Evolutionary conservation across 257 asterid species (phyloP).

Genomic region (Solanum dulcamara): DNA sequence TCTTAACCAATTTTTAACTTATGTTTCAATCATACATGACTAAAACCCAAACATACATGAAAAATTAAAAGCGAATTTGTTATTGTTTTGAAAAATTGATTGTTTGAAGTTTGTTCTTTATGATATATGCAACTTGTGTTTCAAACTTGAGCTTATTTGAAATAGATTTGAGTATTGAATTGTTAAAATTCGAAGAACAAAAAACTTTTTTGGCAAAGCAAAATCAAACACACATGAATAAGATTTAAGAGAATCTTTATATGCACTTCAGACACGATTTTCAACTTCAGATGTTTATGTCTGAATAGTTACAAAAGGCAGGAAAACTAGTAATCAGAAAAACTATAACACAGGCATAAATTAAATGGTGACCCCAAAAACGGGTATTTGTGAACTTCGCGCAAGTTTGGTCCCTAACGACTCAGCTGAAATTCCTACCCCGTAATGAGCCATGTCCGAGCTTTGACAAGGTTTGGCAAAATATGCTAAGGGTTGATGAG

Average conservation of each 20-base stretch:
- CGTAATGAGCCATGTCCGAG: neutral
- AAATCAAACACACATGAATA: neutral
- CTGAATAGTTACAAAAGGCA: neutral
- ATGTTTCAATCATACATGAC: too few species aligned
- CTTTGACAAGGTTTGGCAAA: neutral
- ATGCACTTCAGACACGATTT: neutral
- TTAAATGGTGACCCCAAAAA: neutral
- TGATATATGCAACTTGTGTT: neutral
- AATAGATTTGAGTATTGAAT: neutral
- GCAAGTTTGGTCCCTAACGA: neutral
- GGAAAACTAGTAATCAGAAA: neutral
- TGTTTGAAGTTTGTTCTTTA: neutral
- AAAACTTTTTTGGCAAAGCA: neutral
- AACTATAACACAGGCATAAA: neutral
- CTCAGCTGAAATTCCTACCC: neutral
- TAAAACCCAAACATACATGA: too few species aligned
- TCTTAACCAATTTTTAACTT: too few species aligned
- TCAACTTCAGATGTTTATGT: too few species aligned
- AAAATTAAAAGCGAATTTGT: too few species aligned
- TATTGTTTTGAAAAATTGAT: too few species aligned
- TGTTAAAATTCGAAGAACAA: neutral
- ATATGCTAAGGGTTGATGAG: neutral
- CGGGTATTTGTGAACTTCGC: neutral
- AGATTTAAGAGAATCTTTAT: neutral
- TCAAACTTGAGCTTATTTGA: neutral